phyloP scores from a whole-genome alignment of 2,329 filamentous ascomycete genomes.

The Ambrosiella cleistominuta region DNA sequence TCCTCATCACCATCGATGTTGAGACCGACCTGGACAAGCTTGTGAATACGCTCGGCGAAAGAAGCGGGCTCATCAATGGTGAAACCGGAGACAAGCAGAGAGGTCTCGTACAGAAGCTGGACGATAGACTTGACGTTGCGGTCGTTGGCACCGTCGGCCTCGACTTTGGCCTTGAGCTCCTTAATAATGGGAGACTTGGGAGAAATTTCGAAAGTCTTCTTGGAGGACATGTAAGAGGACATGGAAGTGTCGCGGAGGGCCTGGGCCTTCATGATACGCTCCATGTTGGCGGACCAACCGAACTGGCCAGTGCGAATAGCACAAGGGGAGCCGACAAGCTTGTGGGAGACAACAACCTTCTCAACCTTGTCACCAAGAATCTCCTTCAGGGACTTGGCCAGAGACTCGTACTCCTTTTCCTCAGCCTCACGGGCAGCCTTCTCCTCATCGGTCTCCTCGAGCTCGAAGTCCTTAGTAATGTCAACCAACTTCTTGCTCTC shows the following conservation, averaged over 20 bases:
- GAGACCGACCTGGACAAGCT: conserved; percentile 92
- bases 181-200: conserved; percentile 94
- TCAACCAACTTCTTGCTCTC: conserved; percentile 99
- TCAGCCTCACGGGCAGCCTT: conserved; percentile 87
- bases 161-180: conserved; percentile 99
- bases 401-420: conserved; percentile 93
- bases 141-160: conserved; percentile 93
- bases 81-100: conserved; percentile 95
- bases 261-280: conserved; percentile 99
- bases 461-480: conserved; percentile 99
- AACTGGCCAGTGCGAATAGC: conserved; percentile 99
- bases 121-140: conserved; percentile 98
- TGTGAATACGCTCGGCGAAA: conserved; percentile 98
- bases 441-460: conserved; percentile 99
- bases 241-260: conserved; percentile 99
- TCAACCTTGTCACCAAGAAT: conserved; percentile 98
- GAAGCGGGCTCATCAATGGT: conserved; percentile 97
- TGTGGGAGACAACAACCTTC: conserved; percentile 99
- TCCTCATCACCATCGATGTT: conserved; percentile 85
- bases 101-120: conserved; percentile 96
- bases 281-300: conserved; percentile 99
- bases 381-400: conserved; percentile 97
- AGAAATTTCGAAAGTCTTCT: conserved; percentile 99
- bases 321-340: conserved; percentile 84
- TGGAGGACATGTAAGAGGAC: conserved; percentile 99